These are phyloP conservation scores for Botrytis fabae DNA, from an alignment of 2,329 filamentous ascomycete species.

Conservation along the genomic window DNA sequence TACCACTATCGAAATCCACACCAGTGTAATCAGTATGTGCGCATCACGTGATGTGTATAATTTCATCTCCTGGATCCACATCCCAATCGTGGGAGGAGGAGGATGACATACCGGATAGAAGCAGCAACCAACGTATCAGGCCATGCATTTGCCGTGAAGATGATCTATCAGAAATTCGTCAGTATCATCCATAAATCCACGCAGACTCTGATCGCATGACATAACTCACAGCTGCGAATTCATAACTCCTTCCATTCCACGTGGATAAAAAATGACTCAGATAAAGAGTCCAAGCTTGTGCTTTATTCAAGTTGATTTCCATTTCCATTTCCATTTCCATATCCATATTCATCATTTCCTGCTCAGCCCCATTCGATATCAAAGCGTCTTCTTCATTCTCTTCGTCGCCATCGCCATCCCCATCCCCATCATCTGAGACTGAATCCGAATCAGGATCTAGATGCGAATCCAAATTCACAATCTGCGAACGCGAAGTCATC, in stretches of 20 bases:
- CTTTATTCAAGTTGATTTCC: constrained; percentile 24
- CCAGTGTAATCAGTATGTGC: constrained; percentile 1
- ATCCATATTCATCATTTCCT: not conserved
- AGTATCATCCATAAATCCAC: constrained; percentile 52
- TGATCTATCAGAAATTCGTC: constrained; percentile 43
- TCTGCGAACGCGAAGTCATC: not conserved
- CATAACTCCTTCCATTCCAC: constrained; percentile 56
- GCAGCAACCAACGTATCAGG: constrained; percentile 46
- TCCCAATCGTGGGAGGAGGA: not conserved
- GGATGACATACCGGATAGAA: constrained; percentile 43
- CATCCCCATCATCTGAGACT: not conserved
- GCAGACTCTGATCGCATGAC: constrained; percentile 40
- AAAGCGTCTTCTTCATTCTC: not conserved
- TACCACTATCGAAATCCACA: constrained; percentile 36
- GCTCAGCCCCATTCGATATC: not conserved
- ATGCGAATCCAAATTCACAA: not conserved
- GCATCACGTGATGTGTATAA: constrained; percentile 23
- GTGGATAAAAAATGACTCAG: constrained; percentile 56
- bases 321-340: not conserved
- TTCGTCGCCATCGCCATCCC: not conserved
- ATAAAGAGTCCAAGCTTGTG: constrained; percentile 48
- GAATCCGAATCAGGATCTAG: not conserved
- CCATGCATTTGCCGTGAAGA: constrained; percentile 54
- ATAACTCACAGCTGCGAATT: constrained; percentile 37
- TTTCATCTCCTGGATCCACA: not conserved